Evolutionary conservation across 1,139 yeast genomes (phyloP).

Genomic region (Pichia sp.): DNA sequence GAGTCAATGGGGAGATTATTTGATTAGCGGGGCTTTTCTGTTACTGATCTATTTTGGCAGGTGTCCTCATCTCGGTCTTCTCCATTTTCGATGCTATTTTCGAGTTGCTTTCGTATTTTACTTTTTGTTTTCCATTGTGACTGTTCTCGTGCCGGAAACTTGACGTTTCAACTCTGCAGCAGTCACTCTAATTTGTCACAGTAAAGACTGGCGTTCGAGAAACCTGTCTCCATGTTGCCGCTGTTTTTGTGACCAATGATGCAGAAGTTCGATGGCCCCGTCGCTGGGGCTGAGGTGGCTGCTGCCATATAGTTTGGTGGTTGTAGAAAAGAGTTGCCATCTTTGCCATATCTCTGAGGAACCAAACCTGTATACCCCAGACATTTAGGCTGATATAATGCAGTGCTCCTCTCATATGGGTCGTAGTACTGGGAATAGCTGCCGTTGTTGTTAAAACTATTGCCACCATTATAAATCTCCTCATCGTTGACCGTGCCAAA

Average conservation of each 20-base stretch:
- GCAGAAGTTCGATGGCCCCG: background rate
- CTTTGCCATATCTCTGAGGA: background rate
- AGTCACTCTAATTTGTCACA: background rate
- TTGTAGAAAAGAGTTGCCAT: background rate
- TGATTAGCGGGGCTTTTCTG: too few species aligned
- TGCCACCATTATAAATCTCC: background rate
- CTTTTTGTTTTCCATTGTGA: background rate
- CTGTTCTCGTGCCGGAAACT: background rate
- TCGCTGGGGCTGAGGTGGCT: background rate
- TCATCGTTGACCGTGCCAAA: background rate
- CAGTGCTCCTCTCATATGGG: background rate
- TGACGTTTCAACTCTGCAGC: background rate
- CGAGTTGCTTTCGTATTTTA: background rate
- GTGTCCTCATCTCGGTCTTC: background rate
- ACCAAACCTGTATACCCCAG: background rate
- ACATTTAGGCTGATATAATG: background rate
- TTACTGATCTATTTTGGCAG: too few species aligned
- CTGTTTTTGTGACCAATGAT: background rate
- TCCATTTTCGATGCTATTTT: background rate
- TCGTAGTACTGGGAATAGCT: background rate
- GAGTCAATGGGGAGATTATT: too few species aligned
- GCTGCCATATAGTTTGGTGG: background rate
- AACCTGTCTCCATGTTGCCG: background rate
- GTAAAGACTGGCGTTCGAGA: background rate
- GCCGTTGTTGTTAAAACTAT: background rate